These are phyloP conservation scores for Suillus placidus DNA, from an alignment of 768 basidiomycete species.

Conservation along the genomic window DNA sequence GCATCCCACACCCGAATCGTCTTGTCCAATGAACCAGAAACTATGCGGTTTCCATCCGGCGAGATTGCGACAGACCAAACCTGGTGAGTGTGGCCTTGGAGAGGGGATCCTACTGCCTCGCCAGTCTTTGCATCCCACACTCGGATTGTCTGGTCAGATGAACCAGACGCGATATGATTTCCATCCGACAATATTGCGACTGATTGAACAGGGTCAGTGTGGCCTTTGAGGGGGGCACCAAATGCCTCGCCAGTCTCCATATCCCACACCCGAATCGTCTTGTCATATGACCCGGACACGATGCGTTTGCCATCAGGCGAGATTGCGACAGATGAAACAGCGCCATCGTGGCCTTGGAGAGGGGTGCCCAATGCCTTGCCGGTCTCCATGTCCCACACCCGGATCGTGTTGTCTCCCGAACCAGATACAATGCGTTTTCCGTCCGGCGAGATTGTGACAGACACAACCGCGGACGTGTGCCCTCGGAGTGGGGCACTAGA, in stretches of 20 bases:
- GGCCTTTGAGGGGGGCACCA: not conserved
- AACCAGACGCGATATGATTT: conserved; percentile 4
- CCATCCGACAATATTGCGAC: conserved; percentile 7
- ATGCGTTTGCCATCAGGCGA: not conserved
- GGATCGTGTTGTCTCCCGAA: conserved; percentile 12
- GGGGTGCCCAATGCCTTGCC: conserved; percentile 20
- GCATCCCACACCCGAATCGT: not conserved
- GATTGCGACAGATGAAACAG: not conserved
- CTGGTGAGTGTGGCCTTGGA: not conserved
- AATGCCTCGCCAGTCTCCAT: conserved; percentile 3
- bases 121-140: conserved; percentile 9
- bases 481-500: not conserved
- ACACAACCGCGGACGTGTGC: not conserved
- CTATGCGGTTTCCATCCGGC: not conserved
- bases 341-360: conserved; percentile 6
- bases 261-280: conserved; percentile 16
- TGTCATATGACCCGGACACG: not conserved
- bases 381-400: conserved; percentile 21
- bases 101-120: not conserved
- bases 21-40: not conserved
- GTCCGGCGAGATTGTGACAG: conserved; percentile 4
- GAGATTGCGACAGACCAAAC: not conserved
- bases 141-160: conserved; percentile 2
- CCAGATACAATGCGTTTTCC: conserved; percentile 10
- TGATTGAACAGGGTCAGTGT: not conserved